Percentiles rank a stretch among this genome's conserved stretches.
Conservation (phyloP, 2,329 filamentous ascomycete genomes). For the Neurospora sp. region DNA sequence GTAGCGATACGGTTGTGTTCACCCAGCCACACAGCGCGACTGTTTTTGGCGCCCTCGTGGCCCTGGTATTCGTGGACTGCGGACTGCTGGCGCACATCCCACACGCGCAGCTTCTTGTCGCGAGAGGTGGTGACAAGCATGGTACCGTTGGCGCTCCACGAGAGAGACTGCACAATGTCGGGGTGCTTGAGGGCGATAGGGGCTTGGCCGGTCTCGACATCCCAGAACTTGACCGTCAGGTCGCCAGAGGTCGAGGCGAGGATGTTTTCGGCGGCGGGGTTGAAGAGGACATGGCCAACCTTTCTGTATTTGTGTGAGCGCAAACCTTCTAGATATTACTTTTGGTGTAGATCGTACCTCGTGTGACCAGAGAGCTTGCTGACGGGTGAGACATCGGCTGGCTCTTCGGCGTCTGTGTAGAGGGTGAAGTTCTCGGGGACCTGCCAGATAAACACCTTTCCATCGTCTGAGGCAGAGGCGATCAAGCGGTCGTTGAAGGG, state of each 20-base stretch:
- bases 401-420: slow-evolving; percentile 75
- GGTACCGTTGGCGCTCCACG: slow-evolving; percentile 85
- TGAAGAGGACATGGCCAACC: slow-evolving; percentile 96
- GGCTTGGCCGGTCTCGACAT: slow-evolving; percentile 68
- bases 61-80: slow-evolving; percentile 76
- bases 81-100: slow-evolving; percentile 92
- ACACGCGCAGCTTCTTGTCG: slow-evolving; percentile 96
- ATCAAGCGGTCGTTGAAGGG: slow-evolving; percentile 92
- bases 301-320: slow-evolving; percentile 50
- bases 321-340: neutral
- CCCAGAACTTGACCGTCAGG: slow-evolving; percentile 92
- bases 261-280: slow-evolving; percentile 90
- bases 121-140: slow-evolving; percentile 86
- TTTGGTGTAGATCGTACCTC: slow-evolving; percentile 43
- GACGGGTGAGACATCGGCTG: slow-evolving; percentile 69
- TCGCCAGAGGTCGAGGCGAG: slow-evolving; percentile 93
- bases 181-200: slow-evolving; percentile 72
- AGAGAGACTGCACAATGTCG: slow-evolving; percentile 90
- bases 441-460: slow-evolving; percentile 94
- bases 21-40: slow-evolving; percentile 91
- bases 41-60: slow-evolving; percentile 93
- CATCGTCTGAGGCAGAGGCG: slow-evolving; percentile 91
- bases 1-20: slow-evolving; percentile 94
- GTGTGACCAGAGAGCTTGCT: slow-evolving; percentile 80
- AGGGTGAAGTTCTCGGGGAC: slow-evolving; percentile 83